Evolutionary conservation across 495 filamentous ascomycete genomes (phyloP).

Genomic region (Talaromyces ruber): DNA sequence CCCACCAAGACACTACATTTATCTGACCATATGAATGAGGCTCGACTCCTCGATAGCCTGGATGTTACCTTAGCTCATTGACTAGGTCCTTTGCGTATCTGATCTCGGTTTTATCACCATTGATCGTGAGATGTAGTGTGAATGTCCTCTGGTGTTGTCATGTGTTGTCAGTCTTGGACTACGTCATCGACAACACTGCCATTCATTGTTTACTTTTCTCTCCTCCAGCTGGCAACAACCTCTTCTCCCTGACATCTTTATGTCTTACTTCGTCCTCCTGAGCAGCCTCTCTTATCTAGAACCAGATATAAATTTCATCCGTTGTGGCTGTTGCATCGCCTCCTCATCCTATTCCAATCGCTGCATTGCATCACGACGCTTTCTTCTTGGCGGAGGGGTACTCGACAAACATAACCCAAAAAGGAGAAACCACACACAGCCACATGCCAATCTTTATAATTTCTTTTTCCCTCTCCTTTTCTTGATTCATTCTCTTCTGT

Average conservation of each 20-base stretch:
- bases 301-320: neutral
- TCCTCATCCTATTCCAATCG: neutral
- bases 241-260: neutral
- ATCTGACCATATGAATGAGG: neutral
- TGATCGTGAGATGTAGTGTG: neutral
- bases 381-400: conserved; percentile 3
- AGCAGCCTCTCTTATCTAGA: neutral
- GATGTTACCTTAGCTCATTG: neutral
- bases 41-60: neutral
- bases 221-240: neutral
- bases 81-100: neutral
- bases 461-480: conserved; percentile 3
- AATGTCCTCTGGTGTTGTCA: neutral
- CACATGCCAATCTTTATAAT: neutral
- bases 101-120: neutral
- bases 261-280: neutral
- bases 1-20: neutral
- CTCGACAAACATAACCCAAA: neutral
- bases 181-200: neutral
- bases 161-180: neutral
- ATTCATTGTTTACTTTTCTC: neutral
- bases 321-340: neutral
- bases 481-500: neutral
- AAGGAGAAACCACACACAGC: neutral
- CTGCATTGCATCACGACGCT: neutral